These are phyloP conservation scores for Entomortierella chlamydospora DNA, from an alignment of 192 early-diverging fungal genomes.

Conservation along the genomic window DNA sequence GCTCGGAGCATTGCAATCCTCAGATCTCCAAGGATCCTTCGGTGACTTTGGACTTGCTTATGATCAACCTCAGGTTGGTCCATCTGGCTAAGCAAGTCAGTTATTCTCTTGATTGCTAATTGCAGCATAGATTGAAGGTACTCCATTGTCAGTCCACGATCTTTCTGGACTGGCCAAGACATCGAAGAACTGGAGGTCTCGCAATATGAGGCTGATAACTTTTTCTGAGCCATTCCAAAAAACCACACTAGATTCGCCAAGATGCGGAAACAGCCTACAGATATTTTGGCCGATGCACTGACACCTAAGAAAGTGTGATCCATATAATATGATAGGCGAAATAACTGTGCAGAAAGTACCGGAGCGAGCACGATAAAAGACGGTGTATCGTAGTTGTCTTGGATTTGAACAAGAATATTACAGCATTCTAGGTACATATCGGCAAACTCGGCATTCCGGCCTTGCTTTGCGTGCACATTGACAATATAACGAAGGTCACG, in stretches of 20 bases:
- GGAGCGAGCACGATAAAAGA: constrained; percentile 54
- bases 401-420: constrained; percentile 49
- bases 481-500: constrained; percentile 61
- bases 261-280: constrained; percentile 59
- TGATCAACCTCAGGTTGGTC: constrained; percentile 23
- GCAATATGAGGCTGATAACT: neutral
- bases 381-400: constrained; percentile 48
- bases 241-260: constrained; percentile 66
- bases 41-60: constrained; percentile 19
- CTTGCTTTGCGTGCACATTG: constrained; percentile 43
- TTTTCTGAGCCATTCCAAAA: constrained; percentile 61
- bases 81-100: constrained; percentile 50
- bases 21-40: constrained; percentile 38
- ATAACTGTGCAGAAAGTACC: constrained; percentile 50
- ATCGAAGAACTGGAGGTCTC: neutral
- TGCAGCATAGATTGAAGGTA: constrained; percentile 57
- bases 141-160: constrained; percentile 29
- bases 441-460: constrained; percentile 59
- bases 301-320: constrained; percentile 64
- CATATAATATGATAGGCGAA: constrained; percentile 60
- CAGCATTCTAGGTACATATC: constrained; percentile 64
- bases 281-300: constrained; percentile 50
- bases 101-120: constrained; percentile 52
- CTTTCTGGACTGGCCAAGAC: neutral
- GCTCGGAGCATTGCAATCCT: constrained; percentile 50